These are phyloP conservation scores for Penicillium griseofulvum DNA, from an alignment of 2,329 filamentous ascomycete species.

Conservation along the genomic window DNA sequence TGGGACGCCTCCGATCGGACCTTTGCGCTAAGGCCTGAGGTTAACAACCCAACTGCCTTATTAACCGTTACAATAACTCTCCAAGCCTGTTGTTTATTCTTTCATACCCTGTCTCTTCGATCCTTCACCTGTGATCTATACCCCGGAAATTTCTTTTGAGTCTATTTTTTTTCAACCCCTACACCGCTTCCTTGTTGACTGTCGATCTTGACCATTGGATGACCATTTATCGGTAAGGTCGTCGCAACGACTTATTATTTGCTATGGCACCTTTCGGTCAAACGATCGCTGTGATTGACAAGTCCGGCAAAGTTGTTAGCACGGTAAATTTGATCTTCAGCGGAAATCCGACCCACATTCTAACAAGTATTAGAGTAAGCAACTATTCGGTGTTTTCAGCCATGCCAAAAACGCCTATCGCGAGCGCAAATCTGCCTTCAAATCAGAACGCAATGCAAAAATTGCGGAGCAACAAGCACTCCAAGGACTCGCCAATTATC, in stretches of 20 bases:
- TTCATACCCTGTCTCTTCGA: background rate
- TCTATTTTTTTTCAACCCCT: background rate
- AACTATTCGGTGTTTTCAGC: constrained; percentile 85
- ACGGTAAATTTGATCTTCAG: constrained; percentile 58
- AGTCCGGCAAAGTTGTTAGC: constrained; percentile 85
- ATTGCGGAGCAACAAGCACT: constrained; percentile 59
- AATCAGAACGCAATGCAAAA: constrained; percentile 64
- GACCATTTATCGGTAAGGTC: constrained; percentile 15
- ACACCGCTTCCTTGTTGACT: constrained; percentile 15
- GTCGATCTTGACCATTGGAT: constrained; percentile 14
- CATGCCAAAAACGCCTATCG: constrained; percentile 85
- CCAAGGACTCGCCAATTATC: constrained; percentile 54
- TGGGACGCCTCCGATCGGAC: constrained; percentile 13
- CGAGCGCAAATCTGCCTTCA: constrained; percentile 80
- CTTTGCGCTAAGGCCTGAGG: constrained; percentile 11
- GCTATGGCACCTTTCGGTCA: constrained; percentile 50
- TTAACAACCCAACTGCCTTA: constrained; percentile 1
- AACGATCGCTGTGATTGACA: constrained; percentile 87
- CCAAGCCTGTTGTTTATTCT: background rate
- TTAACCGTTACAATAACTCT: background rate
- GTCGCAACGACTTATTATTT: constrained; percentile 11
- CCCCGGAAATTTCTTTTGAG: background rate
- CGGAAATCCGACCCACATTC: constrained; percentile 12
- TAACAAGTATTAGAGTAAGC: constrained; percentile 67
- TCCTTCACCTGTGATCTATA: constrained; percentile 8